Evolutionary conservation across 2,329 filamentous ascomycete genomes (phyloP), one percentile per base, ranked within the genome.

Genomic region (Scedosporium dehoogii): DNA sequence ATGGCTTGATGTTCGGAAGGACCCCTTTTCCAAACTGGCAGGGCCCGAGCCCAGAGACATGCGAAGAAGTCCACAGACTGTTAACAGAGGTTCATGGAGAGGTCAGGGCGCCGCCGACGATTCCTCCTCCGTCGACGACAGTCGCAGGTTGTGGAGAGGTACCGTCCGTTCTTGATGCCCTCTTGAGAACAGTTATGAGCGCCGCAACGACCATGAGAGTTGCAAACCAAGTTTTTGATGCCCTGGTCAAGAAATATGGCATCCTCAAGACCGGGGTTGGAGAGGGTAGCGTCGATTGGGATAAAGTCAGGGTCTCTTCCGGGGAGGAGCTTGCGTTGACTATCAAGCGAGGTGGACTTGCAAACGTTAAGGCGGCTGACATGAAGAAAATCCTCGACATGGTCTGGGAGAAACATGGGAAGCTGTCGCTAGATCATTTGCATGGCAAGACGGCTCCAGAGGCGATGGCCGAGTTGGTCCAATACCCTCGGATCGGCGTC

Each of bases 351-450:
- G 90, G 89, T 9, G 91, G 91, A 0, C 76, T 92, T 2, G 87
- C 85, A 2, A 81, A 83, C n/a, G 78, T 79, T 16, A 94, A 92
- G 73, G 86, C 85, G 64, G 86, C 81, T 60, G 79, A 87, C 66
- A 90, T 96, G 69, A 91, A 92, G 71, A 74, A 75, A 16, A 91
- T 91, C 42, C 77, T 96, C 7, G 83, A 91, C 60, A 84, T 86
- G 73, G 87, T 92, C 0, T 85, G 88, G 69, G 76, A 85, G 55
- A 85, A 91, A 67, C 75, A 84, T 29, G 77, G 84, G 58, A 74
- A 88, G 44, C 79, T 92, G 4, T 79, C 80, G 0, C 74, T 85
- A 18, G 79, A 85, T 62, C 74, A 83, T 68, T 71, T 85, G 46
- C 78, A 78, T 33, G 72, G 71, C 48, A 67, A 80, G 64, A 70